Percentiles rank a stretch among this genome's conserved stretches.
Conservation (phyloP, 2,329 filamentous ascomycete species). For the Hortaea werneckii region DNA sequence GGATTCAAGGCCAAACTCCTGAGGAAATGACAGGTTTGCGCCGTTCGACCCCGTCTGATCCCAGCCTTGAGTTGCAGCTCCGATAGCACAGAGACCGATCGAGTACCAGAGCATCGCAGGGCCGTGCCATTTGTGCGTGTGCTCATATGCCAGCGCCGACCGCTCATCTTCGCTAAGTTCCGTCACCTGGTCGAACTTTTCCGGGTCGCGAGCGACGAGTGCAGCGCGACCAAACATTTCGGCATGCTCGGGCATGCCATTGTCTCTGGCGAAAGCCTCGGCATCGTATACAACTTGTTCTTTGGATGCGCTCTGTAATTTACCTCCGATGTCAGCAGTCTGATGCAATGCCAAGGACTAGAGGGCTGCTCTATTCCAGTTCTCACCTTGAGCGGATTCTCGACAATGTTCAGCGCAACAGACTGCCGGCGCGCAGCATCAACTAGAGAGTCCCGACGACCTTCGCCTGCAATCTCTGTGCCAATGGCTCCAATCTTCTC, state of each 20-base stretch:
- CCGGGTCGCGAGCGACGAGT: conserved; percentile 42
- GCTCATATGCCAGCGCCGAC: conserved; percentile 32
- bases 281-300: conserved; percentile 26
- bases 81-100: conserved; percentile 16
- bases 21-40: conserved; percentile 26
- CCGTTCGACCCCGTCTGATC: conserved; percentile 31
- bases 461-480: neutral
- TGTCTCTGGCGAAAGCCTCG: conserved; percentile 21
- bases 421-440: conserved; percentile 27
- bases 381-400: conserved; percentile 37
- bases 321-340: conserved; percentile 5
- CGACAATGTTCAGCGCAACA: conserved; percentile 37
- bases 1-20: conserved; percentile 14
- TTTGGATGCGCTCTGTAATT: conserved; percentile 22
- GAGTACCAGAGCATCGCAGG: conserved; percentile 40
- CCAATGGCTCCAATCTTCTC: neutral
- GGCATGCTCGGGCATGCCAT: conserved; percentile 28
- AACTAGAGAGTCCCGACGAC: neutral
- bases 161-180: conserved; percentile 38
- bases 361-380: neutral
- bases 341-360: neutral
- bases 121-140: conserved; percentile 41
- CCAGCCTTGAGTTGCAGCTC: conserved; percentile 37
- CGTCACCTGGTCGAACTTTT: conserved; percentile 37
- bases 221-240: conserved; percentile 38